Percentiles rank a stretch among this genome's conserved stretches.
These are phyloP conservation scores for Talaromyces islandicus DNA, from an alignment of 2,329 filamentous ascomycete species.

Conservation along the genomic window DNA sequence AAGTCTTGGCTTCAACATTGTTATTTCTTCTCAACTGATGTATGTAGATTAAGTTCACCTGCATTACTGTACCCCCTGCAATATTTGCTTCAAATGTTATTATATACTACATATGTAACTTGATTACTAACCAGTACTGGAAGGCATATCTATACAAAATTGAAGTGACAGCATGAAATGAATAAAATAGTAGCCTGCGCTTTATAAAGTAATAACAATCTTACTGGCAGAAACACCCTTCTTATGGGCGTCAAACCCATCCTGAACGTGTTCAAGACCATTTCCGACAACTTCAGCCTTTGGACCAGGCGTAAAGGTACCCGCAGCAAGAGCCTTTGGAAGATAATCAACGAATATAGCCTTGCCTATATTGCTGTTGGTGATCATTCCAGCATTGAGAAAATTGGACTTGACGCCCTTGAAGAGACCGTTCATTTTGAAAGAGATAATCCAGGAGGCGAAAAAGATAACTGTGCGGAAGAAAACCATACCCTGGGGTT, in stretches of 20 bases:
- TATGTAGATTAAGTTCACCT: too few relatives aligned
- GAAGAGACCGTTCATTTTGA: constrained; percentile 4
- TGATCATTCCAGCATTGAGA: constrained; percentile 3
- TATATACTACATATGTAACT: too few relatives aligned
- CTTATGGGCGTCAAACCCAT: constrained; percentile 30
- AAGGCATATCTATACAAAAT: background rate
- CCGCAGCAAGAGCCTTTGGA: constrained; percentile 32
- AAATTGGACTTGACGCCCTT: constrained; percentile 6
- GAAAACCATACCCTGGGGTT: background rate
- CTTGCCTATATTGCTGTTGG: constrained; percentile 9
- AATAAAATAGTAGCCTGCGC: background rate
- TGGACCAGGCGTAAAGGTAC: constrained; percentile 34
- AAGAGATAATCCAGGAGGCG: constrained; percentile 5
- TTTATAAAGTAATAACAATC: constrained; percentile 29
- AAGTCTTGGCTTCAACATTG: too few relatives aligned
- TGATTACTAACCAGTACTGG: too few relatives aligned
- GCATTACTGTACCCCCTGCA: too few relatives aligned
- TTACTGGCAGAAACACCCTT: constrained; percentile 42
- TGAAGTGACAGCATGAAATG: background rate
- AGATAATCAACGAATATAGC: constrained; percentile 27
- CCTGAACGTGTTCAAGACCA: constrained; percentile 39
- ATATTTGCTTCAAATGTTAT: too few relatives aligned
- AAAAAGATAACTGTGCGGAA: constrained; percentile 3
- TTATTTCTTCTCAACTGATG: too few relatives aligned
- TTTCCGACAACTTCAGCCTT: constrained; percentile 34